Base-by-base conservation (phyloP, 2,329 filamentous ascomycete genomes). In the Paraphaeosphaeria minitans region DNA sequence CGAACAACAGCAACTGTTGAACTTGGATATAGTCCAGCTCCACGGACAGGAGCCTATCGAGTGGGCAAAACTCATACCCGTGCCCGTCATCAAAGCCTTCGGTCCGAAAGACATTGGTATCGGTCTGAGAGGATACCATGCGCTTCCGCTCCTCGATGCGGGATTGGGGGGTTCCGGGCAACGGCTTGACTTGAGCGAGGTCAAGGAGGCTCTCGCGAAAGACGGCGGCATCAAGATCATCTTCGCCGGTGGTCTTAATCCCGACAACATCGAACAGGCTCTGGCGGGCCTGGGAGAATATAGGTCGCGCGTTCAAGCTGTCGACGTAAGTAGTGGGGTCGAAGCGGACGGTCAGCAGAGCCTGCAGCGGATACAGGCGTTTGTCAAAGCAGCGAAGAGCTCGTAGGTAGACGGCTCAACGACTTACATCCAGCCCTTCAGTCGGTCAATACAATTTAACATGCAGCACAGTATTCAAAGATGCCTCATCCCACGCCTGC, bases 311-410 rank as follows among this genome's bases (percentile, higher is more conserved):
- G 85, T 97, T 13, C 80, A 93, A 35, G 93, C 89, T 1, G 90
- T 99, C 3, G 95, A 99, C 80, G 92, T 97, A 21, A 97, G 93
- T 76, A 97, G 92, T 71, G 96, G 96, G 0, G 93, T 99, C 2
- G 95, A 98, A 78, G 70, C 72, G 33, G 88, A 87, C 37, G 94
- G 93, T 2, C 82, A 87, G 72, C 95, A 99, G 78, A 90, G 89
- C 76, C 69, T 94, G 57, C 85, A 87, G 19, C 96, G 90, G 80
- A 98, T 99, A 66, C 81, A 82, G 63, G 86, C 84, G 4, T 99
- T 99, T 77, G 82, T 98, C 42, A 84, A 86, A 72, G 87, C 87
- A 37, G 91, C 88, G 0, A 95, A 75, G 60, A 59, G 59, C 16
- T 56, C 22, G 19, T 65, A 61, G 47, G 52, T 53, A 41, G 49